Evolutionary conservation across 2,329 filamentous ascomycete genomes (phyloP).

Genomic region (Arthrocladium fulminans): DNA sequence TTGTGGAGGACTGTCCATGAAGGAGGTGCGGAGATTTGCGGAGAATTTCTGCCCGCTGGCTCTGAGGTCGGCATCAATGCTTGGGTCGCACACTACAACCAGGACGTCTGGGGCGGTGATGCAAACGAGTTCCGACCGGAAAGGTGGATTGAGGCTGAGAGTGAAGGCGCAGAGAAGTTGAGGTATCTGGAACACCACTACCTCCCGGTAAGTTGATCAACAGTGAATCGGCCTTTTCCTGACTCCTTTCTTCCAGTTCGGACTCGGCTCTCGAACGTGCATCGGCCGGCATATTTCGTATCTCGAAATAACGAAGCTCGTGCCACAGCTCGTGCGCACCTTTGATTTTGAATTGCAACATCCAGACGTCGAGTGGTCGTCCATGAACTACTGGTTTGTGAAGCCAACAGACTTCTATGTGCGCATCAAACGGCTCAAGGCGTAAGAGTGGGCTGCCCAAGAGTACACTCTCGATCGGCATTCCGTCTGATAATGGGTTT

Average conservation of each 20-base stretch:
- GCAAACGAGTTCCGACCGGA: constrained; percentile 38
- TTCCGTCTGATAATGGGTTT: background rate
- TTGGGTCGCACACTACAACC: constrained; percentile 40
- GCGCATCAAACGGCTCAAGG: constrained; percentile 17
- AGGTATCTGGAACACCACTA: constrained; percentile 32
- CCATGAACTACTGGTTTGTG: constrained; percentile 21
- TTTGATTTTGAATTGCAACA: constrained; percentile 21
- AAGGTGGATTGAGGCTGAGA: constrained; percentile 35
- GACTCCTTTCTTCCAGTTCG: constrained; percentile 32
- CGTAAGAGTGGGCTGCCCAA: constrained; percentile 3
- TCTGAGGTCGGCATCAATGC: constrained; percentile 38
- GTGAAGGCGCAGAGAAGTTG: constrained; percentile 24
- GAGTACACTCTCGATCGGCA: background rate
- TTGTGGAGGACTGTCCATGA: constrained; percentile 43
- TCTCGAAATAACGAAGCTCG: constrained; percentile 26
- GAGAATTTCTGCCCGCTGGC: constrained; percentile 35
- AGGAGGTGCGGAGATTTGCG: constrained; percentile 36
- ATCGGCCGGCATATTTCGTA: constrained; percentile 25
- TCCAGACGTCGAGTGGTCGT: constrained; percentile 16
- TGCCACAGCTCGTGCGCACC: constrained; percentile 21
- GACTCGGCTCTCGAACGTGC: constrained; percentile 35
- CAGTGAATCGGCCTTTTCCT: constrained; percentile 34
- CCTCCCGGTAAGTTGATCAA: constrained; percentile 29
- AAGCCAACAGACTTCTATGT: constrained; percentile 32
- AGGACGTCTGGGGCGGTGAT: constrained; percentile 37